These are phyloP conservation scores for Yamadazyma pseudoaaseri DNA, from an alignment of 1,139 yeast genomes.

Conservation along the genomic window DNA sequence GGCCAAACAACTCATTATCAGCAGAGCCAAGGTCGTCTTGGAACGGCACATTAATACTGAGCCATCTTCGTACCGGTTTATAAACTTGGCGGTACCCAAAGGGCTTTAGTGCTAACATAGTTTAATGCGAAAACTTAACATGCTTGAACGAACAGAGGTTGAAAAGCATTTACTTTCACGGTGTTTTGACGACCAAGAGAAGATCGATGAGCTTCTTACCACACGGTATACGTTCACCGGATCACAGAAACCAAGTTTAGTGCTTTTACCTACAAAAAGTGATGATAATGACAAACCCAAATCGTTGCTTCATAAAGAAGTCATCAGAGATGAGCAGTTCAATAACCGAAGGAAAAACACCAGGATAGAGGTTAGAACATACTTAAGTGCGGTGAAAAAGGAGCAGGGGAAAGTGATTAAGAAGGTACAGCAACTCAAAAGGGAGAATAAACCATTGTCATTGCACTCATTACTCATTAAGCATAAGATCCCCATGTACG, in stretches of 20 bases:
- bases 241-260: conserved; percentile 57
- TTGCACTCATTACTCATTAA: conserved; percentile 29
- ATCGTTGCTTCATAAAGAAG: conserved; percentile 19
- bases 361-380: conserved; percentile 44
- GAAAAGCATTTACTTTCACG: conserved; percentile 54
- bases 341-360: conserved; percentile 30
- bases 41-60: conserved; percentile 29
- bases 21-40: conserved; percentile 37
- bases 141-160: conserved; percentile 29
- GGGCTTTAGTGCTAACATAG: too few species aligned
- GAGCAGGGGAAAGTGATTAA: conserved; percentile 38
- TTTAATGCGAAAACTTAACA: conserved; percentile 2
- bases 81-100: too few species aligned
- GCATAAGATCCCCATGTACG: conserved; percentile 48
- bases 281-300: conserved; percentile 17
- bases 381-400: conserved; percentile 34
- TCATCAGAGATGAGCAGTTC: conserved; percentile 10
- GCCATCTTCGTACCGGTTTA: conserved; percentile 5
- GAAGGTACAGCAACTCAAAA: conserved; percentile 27
- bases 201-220: conserved; percentile 49
- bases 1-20: conserved; percentile 36
- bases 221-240: conserved; percentile 58
- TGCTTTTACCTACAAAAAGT: conserved; percentile 36
- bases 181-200: conserved; percentile 41
- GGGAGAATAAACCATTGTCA: conserved; percentile 21